Percentiles rank a stretch among this genome's conserved stretches.
Conservation (phyloP, 176 grass and related monocot species). For the Guadua angustifolia region DNA sequence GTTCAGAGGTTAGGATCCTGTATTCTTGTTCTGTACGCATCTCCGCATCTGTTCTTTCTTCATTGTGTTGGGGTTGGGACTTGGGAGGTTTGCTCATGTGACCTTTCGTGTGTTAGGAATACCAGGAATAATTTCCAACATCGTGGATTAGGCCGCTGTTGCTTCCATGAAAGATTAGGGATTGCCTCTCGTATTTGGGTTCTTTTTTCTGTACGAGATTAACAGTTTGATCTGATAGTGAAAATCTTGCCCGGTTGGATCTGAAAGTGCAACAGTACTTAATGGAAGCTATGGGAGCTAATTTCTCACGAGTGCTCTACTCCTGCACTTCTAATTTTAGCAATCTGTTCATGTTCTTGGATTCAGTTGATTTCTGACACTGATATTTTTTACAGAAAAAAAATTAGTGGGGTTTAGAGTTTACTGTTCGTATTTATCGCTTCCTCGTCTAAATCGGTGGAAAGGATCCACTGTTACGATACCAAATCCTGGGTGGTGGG, state of each 20-base stretch:
- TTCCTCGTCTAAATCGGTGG: constrained; percentile 14
- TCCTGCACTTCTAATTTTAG: background rate
- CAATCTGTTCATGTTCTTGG: constrained; percentile 11
- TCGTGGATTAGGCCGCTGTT: background rate
- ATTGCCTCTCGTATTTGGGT: background rate
- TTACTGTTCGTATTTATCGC: background rate
- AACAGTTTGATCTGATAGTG: background rate
- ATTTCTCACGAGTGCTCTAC: background rate
- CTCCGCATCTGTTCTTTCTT: constrained; percentile 24
- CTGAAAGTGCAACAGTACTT: constrained; percentile 27
- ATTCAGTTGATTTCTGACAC: constrained; percentile 27
- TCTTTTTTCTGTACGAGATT: background rate
- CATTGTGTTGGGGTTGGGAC: background rate
- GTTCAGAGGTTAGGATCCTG: constrained; percentile 35
- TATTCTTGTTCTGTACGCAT: constrained; percentile 28
- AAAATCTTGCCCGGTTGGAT: constrained; percentile 30
- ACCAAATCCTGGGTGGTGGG: constrained; percentile 10
- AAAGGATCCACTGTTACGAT: constrained; percentile 17
- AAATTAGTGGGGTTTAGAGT: background rate
- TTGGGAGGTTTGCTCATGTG: background rate
- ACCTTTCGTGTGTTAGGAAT: background rate
- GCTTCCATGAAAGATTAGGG: background rate
- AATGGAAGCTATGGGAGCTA: constrained; percentile 11
- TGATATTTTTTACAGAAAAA: background rate
- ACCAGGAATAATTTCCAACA: too few relatives aligned